phyloP scores from a whole-genome alignment of 805 yeast genomes.

The Yarrowia hollandica region DNA sequence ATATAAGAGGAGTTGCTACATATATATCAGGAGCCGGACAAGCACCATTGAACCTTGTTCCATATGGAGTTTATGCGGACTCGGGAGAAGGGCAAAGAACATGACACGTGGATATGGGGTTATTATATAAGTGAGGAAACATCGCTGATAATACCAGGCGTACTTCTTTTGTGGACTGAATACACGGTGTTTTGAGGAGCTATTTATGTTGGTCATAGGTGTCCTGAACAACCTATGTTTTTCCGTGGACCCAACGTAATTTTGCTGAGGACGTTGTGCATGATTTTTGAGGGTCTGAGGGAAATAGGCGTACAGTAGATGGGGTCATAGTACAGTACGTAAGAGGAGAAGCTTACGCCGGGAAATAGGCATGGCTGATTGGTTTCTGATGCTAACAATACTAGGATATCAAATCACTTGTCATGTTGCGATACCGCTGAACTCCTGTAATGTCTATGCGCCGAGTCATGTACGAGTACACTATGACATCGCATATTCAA shows the following conservation, averaged over 20 bases:
- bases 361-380: not conserved
- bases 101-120: conserved; percentile 14
- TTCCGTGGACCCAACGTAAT: conserved; percentile 13
- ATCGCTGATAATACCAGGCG: no score
- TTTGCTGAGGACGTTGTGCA: not conserved
- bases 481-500: conserved; percentile 18
- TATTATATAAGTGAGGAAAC: no score
- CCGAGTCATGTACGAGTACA: no score
- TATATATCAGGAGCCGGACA: conserved; percentile 11
- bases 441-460: no score
- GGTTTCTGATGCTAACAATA: not conserved
- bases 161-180: no score
- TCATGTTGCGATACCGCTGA: no score
- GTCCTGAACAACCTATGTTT: not conserved
- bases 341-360: conserved; percentile 12
- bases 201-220: no score
- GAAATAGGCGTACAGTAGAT: not conserved
- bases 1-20: conserved; percentile 18
- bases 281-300: not conserved
- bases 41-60: conserved; percentile 27
- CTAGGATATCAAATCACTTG: not conserved
- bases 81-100: conserved; percentile 12
- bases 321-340: no score
- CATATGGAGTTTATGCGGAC: conserved; percentile 17
- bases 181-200: no score